phyloP scores from a whole-genome alignment of 2,329 filamentous ascomycete species.

The Daldinia sp. region DNA sequence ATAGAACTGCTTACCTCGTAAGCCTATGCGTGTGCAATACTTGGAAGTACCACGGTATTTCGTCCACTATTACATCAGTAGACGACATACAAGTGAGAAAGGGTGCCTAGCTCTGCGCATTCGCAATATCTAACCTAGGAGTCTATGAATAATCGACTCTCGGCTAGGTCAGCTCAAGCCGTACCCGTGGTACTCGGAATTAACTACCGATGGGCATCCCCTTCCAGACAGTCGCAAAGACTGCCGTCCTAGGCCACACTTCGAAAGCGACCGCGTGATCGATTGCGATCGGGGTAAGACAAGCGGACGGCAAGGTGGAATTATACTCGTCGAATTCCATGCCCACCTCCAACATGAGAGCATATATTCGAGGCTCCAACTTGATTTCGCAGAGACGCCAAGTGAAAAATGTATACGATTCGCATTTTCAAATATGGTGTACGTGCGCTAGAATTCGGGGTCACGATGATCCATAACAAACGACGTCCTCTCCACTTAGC shows the following conservation, averaged over 20 bases:
- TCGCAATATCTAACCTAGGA: neutral
- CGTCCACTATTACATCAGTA: neutral
- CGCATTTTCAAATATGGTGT: neutral
- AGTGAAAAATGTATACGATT: neutral
- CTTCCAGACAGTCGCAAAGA: conserved; percentile 10
- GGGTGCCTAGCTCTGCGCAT: neutral
- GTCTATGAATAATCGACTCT: neutral
- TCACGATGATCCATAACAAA: conserved; percentile 26
- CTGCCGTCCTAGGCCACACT: neutral
- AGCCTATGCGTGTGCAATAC: no score
- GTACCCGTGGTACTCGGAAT: neutral
- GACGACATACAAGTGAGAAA: neutral
- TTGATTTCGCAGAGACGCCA: conserved; percentile 1
- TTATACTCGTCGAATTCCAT: neutral
- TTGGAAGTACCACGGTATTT: neutral
- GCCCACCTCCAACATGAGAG: no score
- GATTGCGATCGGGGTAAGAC: neutral
- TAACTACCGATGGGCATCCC: conserved; percentile 10
- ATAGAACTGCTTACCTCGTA: neutral
- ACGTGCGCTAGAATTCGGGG: conserved; percentile 13
- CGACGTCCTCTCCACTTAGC: conserved; percentile 19
- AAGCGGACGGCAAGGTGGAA: neutral
- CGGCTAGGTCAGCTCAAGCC: neutral
- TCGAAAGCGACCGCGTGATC: neutral
- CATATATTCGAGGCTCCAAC: neutral